Base-by-base conservation (phyloP, 2,329 filamentous ascomycete species). In the Cordyceps cicadae region DNA sequence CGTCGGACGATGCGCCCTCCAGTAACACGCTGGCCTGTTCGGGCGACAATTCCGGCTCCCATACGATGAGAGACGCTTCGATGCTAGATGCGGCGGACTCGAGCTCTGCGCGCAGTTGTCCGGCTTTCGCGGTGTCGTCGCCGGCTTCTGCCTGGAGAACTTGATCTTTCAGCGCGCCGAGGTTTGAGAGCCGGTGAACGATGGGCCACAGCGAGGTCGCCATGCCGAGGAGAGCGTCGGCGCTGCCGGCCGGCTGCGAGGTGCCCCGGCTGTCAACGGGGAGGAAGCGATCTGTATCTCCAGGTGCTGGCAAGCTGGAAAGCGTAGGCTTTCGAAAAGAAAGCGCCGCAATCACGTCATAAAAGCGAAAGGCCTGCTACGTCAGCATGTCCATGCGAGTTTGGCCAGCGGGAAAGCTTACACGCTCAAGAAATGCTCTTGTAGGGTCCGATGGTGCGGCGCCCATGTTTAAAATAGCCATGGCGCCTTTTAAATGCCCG, bases 331-430 rank as follows among this genome's bases (percentile, higher is more conserved):
- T 84, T 59, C 82, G 83, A 55, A 86, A 78, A 0, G 84, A 87
- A 34, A 87, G 72, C 1, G 84, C 83, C 6, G 83, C 80, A 60
- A 86, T 86, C 24, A 87, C 84, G 67, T 87, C 84, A 70, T 87
- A 86, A 66, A 86, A 87, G 6, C 81, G 79, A 65, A 87, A 87
- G 1, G 83, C 83, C 83, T 86, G 59, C 34, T 34, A 57, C 3
- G 29, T 59, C 5, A 59, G 57, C 5, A 4, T 19, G 2, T 51
- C 11, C 7, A 7, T 52, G 15, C 34, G 4, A 17, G 12, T 9
- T 17, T n/a, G 3, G 4, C 1, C 5, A 2, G 19, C 21, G 19
- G 9, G 39, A 41, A 56, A 7, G 15, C 72, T 61, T 73, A 86
- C 84, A 15, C 84, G 75, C 70, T 86, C 83, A 2, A 87, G 71